Percentiles rank a stretch among this genome's conserved stretches.
phyloP scores from a whole-genome alignment of 768 basidiomycete species.

The Suillus sp. region DNA sequence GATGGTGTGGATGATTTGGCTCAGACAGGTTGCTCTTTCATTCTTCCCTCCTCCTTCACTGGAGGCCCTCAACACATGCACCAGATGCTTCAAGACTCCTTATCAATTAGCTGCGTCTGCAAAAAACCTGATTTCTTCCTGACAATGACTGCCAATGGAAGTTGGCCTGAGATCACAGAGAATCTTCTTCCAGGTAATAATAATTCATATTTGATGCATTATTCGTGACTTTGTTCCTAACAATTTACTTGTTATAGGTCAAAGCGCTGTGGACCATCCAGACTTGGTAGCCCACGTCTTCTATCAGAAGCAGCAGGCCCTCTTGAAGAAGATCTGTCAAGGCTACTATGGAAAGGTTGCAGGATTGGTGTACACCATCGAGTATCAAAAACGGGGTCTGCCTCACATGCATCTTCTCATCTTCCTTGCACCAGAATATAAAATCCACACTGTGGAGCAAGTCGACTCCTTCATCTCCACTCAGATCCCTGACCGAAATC shows the following conservation, averaged over 20 bases:
- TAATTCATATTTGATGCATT: too few relatives aligned
- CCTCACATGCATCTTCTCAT: slow-evolving; percentile 57
- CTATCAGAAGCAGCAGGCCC: too few relatives aligned
- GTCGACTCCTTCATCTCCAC: slow-evolving; percentile 46
- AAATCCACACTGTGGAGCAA: slow-evolving; percentile 37
- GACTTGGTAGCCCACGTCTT: too few relatives aligned
- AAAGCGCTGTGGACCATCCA: too few relatives aligned
- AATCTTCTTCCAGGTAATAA: too few relatives aligned
- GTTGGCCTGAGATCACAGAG: slow-evolving; percentile 46
- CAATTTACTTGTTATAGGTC: too few relatives aligned
- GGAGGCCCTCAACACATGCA: slow-evolving; percentile 46
- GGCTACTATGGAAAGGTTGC: slow-evolving; percentile 44
- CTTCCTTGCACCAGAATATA: slow-evolving; percentile 37
- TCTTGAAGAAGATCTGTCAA: slow-evolving; percentile 40
- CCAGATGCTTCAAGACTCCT: slow-evolving; percentile 45
- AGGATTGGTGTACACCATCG: too few relatives aligned
- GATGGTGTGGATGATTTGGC: slow-evolving; percentile 30
- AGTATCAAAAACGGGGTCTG: slow-evolving; percentile 59
- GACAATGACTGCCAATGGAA: slow-evolving; percentile 48
- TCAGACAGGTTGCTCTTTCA: slow-evolving; percentile 34
- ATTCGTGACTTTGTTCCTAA: too few relatives aligned
- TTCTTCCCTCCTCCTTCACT: slow-evolving; percentile 45
- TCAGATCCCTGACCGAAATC: slow-evolving; percentile 42
- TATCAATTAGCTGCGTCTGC: slow-evolving; percentile 45
- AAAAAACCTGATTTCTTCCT: slow-evolving; percentile 40